phyloP scores from a whole-genome alignment of 768 basidiomycete genomes.

The Rhizopogon salebrosus region DNA sequence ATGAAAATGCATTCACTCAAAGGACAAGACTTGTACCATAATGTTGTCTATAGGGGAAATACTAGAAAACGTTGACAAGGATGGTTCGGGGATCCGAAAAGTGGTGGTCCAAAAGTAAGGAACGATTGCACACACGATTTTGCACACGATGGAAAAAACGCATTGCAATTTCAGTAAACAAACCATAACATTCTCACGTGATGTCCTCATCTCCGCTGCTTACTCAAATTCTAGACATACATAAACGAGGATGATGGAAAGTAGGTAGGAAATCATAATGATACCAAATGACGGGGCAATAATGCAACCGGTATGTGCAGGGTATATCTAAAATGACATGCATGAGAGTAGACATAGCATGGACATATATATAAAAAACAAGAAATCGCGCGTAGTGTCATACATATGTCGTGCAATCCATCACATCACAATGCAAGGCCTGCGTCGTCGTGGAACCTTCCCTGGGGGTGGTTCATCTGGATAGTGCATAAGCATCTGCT shows the following conservation, averaged over 20 bases:
- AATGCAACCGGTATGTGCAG: background rate
- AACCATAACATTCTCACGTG: slow-evolving; percentile 1
- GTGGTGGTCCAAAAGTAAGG: slow-evolving; percentile 1
- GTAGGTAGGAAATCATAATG: background rate
- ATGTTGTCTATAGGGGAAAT: background rate
- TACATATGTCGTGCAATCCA: background rate
- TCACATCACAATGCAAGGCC: slow-evolving; percentile 36
- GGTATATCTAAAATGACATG: background rate
- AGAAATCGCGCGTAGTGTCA: background rate
- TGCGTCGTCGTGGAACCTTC: slow-evolving; percentile 22
- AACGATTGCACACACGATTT: too few species aligned
- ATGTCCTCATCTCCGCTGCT: background rate
- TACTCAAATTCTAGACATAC: background rate
- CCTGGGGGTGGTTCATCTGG: slow-evolving; percentile 38
- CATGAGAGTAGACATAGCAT: background rate
- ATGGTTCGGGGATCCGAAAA: background rate
- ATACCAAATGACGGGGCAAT: background rate
- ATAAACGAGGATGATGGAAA: too few species aligned
- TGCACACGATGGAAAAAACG: slow-evolving; percentile 16
- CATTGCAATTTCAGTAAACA: background rate
- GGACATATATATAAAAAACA: background rate
- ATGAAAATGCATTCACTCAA: background rate
- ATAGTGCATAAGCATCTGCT: slow-evolving; percentile 67
- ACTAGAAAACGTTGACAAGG: background rate
- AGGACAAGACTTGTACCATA: background rate